Base-by-base conservation (phyloP, 1,284 basidiomycete species). In the Cerioporus squamosus region DNA sequence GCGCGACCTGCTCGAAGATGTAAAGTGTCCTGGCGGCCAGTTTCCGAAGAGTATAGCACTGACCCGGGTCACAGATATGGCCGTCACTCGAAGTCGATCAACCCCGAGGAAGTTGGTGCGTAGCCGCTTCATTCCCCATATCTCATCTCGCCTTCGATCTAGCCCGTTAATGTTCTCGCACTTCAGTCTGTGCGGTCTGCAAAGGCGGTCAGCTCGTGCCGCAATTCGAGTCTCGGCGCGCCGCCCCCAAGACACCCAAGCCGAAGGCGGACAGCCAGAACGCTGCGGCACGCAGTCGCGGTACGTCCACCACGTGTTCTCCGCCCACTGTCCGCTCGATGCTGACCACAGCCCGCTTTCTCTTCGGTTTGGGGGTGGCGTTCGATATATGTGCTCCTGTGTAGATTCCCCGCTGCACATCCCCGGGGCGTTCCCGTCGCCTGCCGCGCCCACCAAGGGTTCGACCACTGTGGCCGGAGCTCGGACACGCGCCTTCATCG, bases 11-110 rank as follows among this genome's bases (percentile, higher is more conserved):
- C 66, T 75, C 75, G 24, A 88, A 89, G 66, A 83, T 84, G 87
- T 92, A 70, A 62, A 82, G 55, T 14, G 50, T 6, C 44, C 26
- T 18, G 10, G 3, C 38, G 15, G 26, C 26, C 9, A 6, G 26
- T 29, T 6, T 29, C n/a, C n/a, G n/a, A n/a, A n/a, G n/a, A n/a
- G 42, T 22, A 26, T 44, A 10, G 15, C 17, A 10, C 44, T 65
- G 18, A 63, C 8, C 47, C 58, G 17, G 5, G 44, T 14, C 8
- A 8, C 58, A 93, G 91, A 47, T 93, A 91, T 68, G 90, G 90
- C 14, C 81, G 91, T 33, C 87, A 89, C 67, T 88, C 83, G 62
- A 91, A 90, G 61, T 92, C 90, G 14, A 93, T 94, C 64, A 78
- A 83, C 18, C 79, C 87, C 8, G 78, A 83, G n/a, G 82, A 83